Base-by-base conservation (phyloP, 345 rosid genomes). In the Excoecaria agallocha region DNA sequence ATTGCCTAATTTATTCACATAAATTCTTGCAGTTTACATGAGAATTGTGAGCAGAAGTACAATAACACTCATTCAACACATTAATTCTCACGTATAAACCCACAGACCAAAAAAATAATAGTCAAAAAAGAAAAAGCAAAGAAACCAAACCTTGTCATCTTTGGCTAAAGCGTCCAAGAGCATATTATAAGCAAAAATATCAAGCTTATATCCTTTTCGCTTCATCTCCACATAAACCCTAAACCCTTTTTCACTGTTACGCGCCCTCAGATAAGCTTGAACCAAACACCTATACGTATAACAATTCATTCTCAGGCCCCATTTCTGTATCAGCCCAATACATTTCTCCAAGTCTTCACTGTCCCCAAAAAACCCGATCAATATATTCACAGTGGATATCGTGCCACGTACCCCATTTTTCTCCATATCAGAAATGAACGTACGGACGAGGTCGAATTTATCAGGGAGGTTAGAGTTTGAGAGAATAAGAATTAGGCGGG, bases 121-220 rank as follows among this genome's bases (percentile, higher is more conserved):
- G 3, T 30, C 7, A n/a, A 37, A 8, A 5, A n/a, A 24, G 20
- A 46, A 57, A 22, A 1, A 37, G 22, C 3, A 55, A 9, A 61
- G 22, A 62, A 35, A 41, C 16, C 73, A 72, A 22, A 93, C 97
- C 97, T 89, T 89, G 25, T 74, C 74, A 80, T 93, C 90, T 80
- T 91, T 89, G 25, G 88, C 97, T 70, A 92, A 87, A 79, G 93
- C 90, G 84, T 94, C 89, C 86, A 94, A 76, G 76, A 94, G 78
- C 98, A 94, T 94, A 71, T 94, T 94, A 77, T 87, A 94, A 62
- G 86, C 93, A 55, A 94, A 91, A 48, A 90, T 76, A 55, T 94
- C 98, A 68, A 94, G 82, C 68, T 82, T 85, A 73, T 87, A 86
- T 4, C 94, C 90, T 81, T 82, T 89, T 85, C 83, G 85, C 78